Conservation (phyloP, 129 eudicot species). For the Lactuca saligna region DNA sequence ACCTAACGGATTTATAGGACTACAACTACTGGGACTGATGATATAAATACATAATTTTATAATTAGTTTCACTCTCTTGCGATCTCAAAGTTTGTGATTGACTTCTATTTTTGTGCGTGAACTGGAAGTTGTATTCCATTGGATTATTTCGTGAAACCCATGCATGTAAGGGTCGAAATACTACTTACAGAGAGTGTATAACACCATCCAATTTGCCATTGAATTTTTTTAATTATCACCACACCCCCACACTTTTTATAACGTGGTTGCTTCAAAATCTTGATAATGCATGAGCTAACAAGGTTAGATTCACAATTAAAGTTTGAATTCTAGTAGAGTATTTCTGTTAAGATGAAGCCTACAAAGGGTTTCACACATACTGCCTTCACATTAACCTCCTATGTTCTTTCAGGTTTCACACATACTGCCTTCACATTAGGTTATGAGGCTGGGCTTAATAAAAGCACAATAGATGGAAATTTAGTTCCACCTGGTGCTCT, state of each 20-base stretch:
- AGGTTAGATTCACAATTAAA: background rate
- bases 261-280: background rate
- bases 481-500: slow-evolving; percentile 96
- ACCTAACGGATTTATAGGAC: background rate
- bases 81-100: background rate
- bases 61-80: background rate
- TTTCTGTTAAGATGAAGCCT: background rate
- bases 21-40: background rate
- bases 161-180: no score
- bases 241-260: background rate
- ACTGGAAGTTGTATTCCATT: background rate
- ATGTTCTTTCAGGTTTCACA: slow-evolving; percentile 66
- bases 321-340: background rate
- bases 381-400: slow-evolving; percentile 58
- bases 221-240: no score
- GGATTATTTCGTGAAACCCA: background rate
- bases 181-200: no score
- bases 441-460: slow-evolving; percentile 79
- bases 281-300: background rate
- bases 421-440: slow-evolving; percentile 89
- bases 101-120: background rate
- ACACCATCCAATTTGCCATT: no score
- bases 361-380: slow-evolving; percentile 51
- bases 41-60: background rate
- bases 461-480: slow-evolving; percentile 79